Conservation (phyloP, 352 stramenopile species). For the Phytophthora quininea region DNA sequence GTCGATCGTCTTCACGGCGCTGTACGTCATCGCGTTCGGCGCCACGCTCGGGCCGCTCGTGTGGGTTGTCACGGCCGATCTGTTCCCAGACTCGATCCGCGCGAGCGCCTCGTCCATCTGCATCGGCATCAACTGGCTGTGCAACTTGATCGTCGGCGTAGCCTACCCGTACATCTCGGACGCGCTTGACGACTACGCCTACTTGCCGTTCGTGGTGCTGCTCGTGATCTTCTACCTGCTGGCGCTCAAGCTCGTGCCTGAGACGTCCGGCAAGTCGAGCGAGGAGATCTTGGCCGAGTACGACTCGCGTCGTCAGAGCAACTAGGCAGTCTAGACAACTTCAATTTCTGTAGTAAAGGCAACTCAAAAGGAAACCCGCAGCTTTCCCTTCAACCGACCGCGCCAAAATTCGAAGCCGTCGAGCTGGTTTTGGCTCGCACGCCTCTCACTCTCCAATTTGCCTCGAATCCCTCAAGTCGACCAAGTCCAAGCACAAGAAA, state of each 20-base stretch:
- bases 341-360: no score
- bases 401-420: no score
- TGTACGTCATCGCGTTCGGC: slow-evolving; percentile 50
- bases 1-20: slow-evolving; percentile 53
- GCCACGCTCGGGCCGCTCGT: slow-evolving; percentile 55
- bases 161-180: slow-evolving; percentile 47
- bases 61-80: slow-evolving; percentile 49
- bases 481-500: no score
- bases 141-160: slow-evolving; percentile 39
- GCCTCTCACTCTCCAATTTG: no score
- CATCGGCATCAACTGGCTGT: slow-evolving; percentile 34
- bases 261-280: slow-evolving; percentile 24
- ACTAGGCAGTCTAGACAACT: not conserved
- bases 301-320: slow-evolving; percentile 11
- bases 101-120: slow-evolving; percentile 40
- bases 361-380: no score
- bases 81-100: slow-evolving; percentile 58
- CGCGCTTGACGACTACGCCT: slow-evolving; percentile 34
- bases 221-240: slow-evolving; percentile 27
- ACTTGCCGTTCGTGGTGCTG: slow-evolving; percentile 41
- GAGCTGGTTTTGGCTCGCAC: no score
- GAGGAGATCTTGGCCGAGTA: slow-evolving; percentile 28
- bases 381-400: no score
- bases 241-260: slow-evolving; percentile 17
- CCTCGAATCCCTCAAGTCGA: no score